Base-by-base conservation (phyloP, 352 stramenopile genomes). In the Phytophthora colocasiae region DNA sequence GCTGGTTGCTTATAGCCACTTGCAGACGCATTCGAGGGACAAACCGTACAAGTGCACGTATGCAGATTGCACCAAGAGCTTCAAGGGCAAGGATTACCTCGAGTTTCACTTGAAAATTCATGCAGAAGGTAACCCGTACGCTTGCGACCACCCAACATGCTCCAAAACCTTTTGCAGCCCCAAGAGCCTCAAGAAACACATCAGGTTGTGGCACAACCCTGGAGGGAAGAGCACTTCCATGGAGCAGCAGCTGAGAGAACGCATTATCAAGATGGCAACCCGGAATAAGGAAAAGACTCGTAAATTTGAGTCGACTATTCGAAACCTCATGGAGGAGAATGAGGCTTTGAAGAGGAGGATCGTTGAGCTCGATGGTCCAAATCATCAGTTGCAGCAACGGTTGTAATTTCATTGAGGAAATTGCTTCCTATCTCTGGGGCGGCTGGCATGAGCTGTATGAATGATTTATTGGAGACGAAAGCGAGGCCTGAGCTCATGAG, bases 21-120 rank as follows among this genome's bases (percentile, higher is more conserved):
- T 93, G 51, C 86, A 93, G 60, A 93, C 85, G 12, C 88, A 97
- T 72, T 95, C 89, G 29, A 78, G 85, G 9, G 77, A 92, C 54
- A 95, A 95, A 49, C 89, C 89, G 40, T 96, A 91, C 73, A 91
- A 92, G 52, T 96, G 88, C 72, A 91, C 84, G 51, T 95, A 94
- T 64, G 71, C 77, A 12, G 87, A 90, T 55, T 97, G 89, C 59
- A 83, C 74, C 29, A 96, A 96, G 78, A 92, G 88, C 66, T 96
- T 96, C 55, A 94, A 94, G 70, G 86, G 86, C 31, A 94, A 94
- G 57, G 86, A 94, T 31, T 94, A 94, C 55, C 66, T 94, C 31
- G 81, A 94, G 45, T 94, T 94, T 51, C 86, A 92, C 49, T 64
- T 94, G n/a, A 94, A 94, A 63, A 92, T 94, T 55, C 86, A 94